Percentiles rank a stretch among this genome's conserved stretches.
phyloP scores from a whole-genome alignment of 2,329 filamentous ascomycete species.

The Sarocladiaceae sp. region DNA sequence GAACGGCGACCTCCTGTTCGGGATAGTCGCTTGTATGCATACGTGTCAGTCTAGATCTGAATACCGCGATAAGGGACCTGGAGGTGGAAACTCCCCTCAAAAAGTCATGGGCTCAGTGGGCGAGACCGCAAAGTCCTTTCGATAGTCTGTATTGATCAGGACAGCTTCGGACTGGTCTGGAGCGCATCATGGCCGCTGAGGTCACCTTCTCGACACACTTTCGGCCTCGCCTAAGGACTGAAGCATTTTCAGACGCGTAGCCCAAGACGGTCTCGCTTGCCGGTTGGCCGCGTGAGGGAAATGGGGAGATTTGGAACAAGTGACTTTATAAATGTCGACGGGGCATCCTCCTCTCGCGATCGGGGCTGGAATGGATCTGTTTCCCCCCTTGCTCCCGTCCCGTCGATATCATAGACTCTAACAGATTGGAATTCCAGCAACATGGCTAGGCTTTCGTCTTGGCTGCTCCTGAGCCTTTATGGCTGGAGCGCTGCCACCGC shows the following conservation, averaged over 20 bases:
- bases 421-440: background rate
- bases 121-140: background rate
- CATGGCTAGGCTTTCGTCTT: constrained; percentile 1
- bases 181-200: background rate
- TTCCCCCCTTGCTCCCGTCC: background rate
- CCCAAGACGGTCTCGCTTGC: background rate
- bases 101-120: background rate
- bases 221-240: background rate
- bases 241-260: background rate
- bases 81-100: background rate
- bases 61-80: too few species aligned
- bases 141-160: constrained; percentile 1
- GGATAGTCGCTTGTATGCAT: too few species aligned
- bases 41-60: too few species aligned
- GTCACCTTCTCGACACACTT: background rate
- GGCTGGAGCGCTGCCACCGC: background rate
- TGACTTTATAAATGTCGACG: too few species aligned
- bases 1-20: too few species aligned
- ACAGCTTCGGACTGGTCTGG: background rate
- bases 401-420: background rate
- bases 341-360: background rate
- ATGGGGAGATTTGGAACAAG: background rate
- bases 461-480: background rate
- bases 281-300: background rate
- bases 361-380: background rate